Conservation (phyloP, 306 rosid genomes). For the Neltuma alba region DNA sequence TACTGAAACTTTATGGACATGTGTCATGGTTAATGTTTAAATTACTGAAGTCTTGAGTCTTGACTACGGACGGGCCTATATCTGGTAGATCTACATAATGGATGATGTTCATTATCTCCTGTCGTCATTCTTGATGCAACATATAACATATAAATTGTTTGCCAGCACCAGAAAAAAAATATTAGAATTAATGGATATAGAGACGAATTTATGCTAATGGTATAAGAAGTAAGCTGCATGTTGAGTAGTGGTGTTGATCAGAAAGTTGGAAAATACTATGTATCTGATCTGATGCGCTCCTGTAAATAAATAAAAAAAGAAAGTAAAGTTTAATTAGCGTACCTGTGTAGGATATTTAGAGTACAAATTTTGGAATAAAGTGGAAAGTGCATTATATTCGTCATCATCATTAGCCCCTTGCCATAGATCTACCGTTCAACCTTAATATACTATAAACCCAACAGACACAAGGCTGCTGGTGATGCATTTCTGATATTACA, state of each 20-base stretch:
- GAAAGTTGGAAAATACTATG: background rate
- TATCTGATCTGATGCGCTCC: background rate
- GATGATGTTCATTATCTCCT: background rate
- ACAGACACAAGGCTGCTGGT: conserved; percentile 38
- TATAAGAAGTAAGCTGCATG: background rate
- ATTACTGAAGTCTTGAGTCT: background rate
- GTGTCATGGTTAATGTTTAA: background rate
- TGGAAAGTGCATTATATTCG: conserved; percentile 20
- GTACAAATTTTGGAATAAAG: conserved; percentile 42
- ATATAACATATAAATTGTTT: background rate
- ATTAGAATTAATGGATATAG: background rate
- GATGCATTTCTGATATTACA: conserved; percentile 28
- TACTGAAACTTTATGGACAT: background rate
- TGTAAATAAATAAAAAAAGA: background rate
- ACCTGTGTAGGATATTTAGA: background rate
- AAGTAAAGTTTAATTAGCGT: conserved; percentile 4
- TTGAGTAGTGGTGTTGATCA: background rate
- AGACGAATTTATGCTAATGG: background rate
- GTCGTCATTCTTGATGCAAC: background rate
- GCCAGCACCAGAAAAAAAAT: background rate
- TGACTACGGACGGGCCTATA: background rate
- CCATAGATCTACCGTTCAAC: background rate
- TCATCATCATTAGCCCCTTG: conserved; percentile 32
- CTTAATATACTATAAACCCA: conserved; percentile 24
- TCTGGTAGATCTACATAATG: background rate